A percentile compares a stretch with the other conserved stretches of the same genome.
phyloP scores from a whole-genome alignment of 768 basidiomycete genomes.

The Boletus rubescentipes region DNA sequence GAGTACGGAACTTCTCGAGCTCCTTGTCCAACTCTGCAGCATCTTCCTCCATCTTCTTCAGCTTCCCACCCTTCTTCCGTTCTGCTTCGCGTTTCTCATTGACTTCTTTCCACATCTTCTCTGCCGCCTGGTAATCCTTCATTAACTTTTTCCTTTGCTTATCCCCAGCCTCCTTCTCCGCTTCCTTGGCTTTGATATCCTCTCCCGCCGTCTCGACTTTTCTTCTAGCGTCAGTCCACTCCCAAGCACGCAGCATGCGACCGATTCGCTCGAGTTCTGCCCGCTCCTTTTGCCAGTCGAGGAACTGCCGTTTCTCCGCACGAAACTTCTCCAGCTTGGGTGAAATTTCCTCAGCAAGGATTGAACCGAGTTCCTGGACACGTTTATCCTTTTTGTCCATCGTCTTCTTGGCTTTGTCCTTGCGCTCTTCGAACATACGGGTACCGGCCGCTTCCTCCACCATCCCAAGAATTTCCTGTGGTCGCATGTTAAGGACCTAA shows the following conservation, averaged over 20 bases:
- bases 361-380: conserved; percentile 80
- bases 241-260: conserved; percentile 80
- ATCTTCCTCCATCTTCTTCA: conserved; percentile 81
- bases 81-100: conserved; percentile 80
- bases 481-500: conserved; percentile 92
- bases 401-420: conserved; percentile 93
- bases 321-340: conserved; percentile 93
- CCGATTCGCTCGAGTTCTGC: conserved; percentile 85
- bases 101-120: conserved; percentile 65
- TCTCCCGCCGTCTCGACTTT: conserved; percentile 53
- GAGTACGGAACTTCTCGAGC: conserved; percentile 78
- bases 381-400: conserved; percentile 98
- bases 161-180: conserved; percentile 46
- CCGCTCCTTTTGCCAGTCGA: conserved; percentile 87
- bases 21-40: conserved; percentile 77
- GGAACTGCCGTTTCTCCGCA: conserved; percentile 81
- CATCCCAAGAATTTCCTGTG: conserved; percentile 96
- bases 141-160: conserved; percentile 49
- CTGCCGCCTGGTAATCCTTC: conserved; percentile 60
- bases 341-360: conserved; percentile 86
- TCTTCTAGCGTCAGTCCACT: conserved; percentile 70
- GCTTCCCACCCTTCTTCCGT: conserved; percentile 88
- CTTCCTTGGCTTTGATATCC: conserved; percentile 51
- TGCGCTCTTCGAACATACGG: conserved; percentile 98
- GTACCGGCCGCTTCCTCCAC: conserved; percentile 99